Base-by-base conservation (phyloP, 139 green algal genomes). In the Coelastrella sp. region DNA sequence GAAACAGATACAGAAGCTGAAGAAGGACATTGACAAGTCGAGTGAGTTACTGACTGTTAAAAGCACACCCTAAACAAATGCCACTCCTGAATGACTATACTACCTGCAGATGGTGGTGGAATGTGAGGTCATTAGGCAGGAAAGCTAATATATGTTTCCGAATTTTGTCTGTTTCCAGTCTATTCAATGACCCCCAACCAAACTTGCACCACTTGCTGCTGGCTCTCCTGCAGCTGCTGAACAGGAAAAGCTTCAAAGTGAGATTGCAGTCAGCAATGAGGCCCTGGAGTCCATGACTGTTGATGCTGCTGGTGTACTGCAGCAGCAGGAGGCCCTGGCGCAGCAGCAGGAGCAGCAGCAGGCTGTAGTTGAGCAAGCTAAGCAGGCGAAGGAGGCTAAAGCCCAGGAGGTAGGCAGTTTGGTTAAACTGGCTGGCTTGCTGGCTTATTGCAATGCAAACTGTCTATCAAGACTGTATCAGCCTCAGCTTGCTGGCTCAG, bases 1-100 rank as follows among this genome's bases (percentile, higher is more conserved):
- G 20, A 97, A 97, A 92, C 87, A 94, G 85, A 72, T 95, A 58
- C 91, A 94, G 56, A 98, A 97, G 93, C 87, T 98, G 59, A 90
- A 88, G 24, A 97, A 96, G 93, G 94, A 98, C 22, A 70, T 91
- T 9, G 80, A n/a, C 12, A 97, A 97, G 87, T 89, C 91, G 19
- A 89, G 94, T 95, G 19, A 63, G 74, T 68, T 27, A 66, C 82
- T 87, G 59, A 49, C 35, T 49, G 35, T 3, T 49, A 3, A 49
- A 1, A 49, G 35, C 56, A 87, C 65, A 73, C 65, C 15, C 65
- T 6, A 82, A 15, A 57, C 75, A 56, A 4, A 82, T 82, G 17
- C 17, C 24, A 56, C 14, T 56, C 8, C 68, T 25, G 22, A 22
- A 25, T 78, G 68, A 82, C 24, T 82, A 15, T 82, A 24, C 27